Base-by-base conservation (phyloP, 352 stramenopile species). In the Pythium guiyangense region DNA sequence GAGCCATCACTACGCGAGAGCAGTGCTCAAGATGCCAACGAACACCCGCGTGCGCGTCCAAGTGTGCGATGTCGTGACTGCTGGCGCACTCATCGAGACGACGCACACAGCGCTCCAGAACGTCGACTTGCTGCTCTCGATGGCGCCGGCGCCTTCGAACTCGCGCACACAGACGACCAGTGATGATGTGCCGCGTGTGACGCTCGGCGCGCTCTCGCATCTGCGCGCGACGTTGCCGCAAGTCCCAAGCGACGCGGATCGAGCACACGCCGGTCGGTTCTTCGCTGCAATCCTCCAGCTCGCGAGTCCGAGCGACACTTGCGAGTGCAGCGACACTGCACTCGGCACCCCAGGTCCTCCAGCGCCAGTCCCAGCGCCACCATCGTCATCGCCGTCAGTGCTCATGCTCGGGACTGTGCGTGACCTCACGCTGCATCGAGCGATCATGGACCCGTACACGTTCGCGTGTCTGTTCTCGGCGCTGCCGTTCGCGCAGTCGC, bases 401-500 rank as follows among this genome's bases (percentile, higher is more conserved):
- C n/a, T n/a, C n/a, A n/a, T n/a, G n/a, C n/a, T 51, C 12, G 26
- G 15, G 2, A 22, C 10, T 37, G 10, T 54, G 2, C 34, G 34
- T 5, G 34, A 46, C 11, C 49, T 54, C 49, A 54, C 34, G 22
- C 17, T 54, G 10, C 49, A 48, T 15, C n/a, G 40, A 31, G 40
- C 9, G 12, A 35, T 48, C 22, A 39, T 52, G 43, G 29, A 29
- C 11, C 31, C 22, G 14, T 29, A 47, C 27, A 22, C n/a, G 0
- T 52, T 59, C 22, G 44, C 44, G 29, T 59, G 43, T 22, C 40
- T 59, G 14, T 46, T 27, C 53, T 59, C 54, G 6, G 34, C n/a
- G n/a, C n/a, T n/a, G n/a, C n/a, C n/a, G n/a, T n/a, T n/a, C n/a
- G n/a, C n/a, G n/a, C n/a, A n/a, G 22, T 45, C 44, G 26, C 20